Base-by-base conservation (phyloP, 495 filamentous ascomycete genomes). In the Geoglossum glabrum region DNA sequence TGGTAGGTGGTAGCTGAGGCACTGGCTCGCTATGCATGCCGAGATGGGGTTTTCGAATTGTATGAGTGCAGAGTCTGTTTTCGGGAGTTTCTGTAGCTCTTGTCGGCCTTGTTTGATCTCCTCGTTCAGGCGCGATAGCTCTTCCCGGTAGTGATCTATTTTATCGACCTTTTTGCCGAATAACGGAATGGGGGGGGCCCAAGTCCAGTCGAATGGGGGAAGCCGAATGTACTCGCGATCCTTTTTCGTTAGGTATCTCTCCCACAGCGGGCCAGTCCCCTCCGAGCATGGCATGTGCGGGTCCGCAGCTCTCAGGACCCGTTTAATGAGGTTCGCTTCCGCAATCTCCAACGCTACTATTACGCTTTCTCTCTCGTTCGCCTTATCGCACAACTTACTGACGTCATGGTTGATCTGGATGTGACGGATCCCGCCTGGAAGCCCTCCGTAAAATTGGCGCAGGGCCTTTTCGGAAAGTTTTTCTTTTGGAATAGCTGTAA, bases 41-140 rank as follows among this genome's bases (percentile, higher is more conserved):
- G 90, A 87, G 4, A 95, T 87, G 69, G 97, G 92, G 64, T 95
- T 85, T 63, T 97, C 95, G 76, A 98, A 98, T 67, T 98, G 92
- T 56, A 98, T 88, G 64, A 98, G 97, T 17, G 92, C 92, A 10
- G 93, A 95, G 64, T 88, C 96, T 90, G 97, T 95, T 56, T 90
- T 71, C 1, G 92, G 92, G 60, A 85, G 97, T 30, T 81, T 80
- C 62, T 95, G 89, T 0, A 85, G 85, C 36, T 88, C 75, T 61
- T 82, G 73, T 64, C 97, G 93, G 64, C 97, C 93, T 34, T 83
- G 70, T 65, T 96, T 90, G 56, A 98, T 95, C 69, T 97, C 92
- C 55, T 89, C 57, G 63, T 96, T 98, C 26, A 97, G 73, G 23
- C 84, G 81, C 45, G 92, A 90, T 19, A 98, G 68, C 66, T 95